Conservation (phyloP, 1,284 basidiomycete species). For the Polyporus tsugae region DNA sequence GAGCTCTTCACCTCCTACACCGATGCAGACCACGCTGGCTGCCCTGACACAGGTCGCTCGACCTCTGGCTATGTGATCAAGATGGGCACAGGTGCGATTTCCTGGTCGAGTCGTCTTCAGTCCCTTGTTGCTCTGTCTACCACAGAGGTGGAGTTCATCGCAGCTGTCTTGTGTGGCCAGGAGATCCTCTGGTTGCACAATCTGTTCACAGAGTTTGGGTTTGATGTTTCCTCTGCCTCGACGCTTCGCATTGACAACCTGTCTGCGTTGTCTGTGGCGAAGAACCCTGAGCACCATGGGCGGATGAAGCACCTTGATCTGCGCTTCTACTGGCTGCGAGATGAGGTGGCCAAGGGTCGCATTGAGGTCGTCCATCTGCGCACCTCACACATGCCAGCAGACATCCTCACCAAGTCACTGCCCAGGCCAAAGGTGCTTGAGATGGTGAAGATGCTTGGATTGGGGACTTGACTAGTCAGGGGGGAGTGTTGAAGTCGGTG, state of each 20-base stretch:
- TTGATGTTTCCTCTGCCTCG: too few species aligned
- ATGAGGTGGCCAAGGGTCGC: too few species aligned
- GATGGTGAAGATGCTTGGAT: constrained; percentile 15
- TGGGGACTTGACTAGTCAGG: constrained; percentile 11
- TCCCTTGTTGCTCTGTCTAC: constrained; percentile 10
- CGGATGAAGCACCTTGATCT: too few species aligned
- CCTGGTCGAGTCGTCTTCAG: constrained; percentile 20
- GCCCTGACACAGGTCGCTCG: constrained; percentile 11
- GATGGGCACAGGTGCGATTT: constrained; percentile 17
- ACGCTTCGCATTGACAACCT: too few species aligned
- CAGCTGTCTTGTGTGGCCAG: too few species aligned
- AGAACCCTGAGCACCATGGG: too few species aligned
- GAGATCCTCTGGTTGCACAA: too few species aligned
- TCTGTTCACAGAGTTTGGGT: too few species aligned
- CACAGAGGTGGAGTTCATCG: constrained; percentile 10
- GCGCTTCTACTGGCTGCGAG: too few species aligned
- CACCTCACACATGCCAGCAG: constrained; percentile 5
- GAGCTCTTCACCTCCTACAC: background rate
- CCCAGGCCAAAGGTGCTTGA: constrained; percentile 11
- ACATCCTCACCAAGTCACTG: constrained; percentile 15
- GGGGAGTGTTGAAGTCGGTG: constrained; percentile 11
- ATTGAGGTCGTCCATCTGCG: too few species aligned
- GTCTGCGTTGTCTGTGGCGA: too few species aligned
- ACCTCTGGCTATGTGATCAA: constrained; percentile 10
- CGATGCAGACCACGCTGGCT: constrained; percentile 11